Evolutionary conservation across 108 stramenopile genomes (phyloP).

Genomic region (Cyclotella atomus): DNA sequence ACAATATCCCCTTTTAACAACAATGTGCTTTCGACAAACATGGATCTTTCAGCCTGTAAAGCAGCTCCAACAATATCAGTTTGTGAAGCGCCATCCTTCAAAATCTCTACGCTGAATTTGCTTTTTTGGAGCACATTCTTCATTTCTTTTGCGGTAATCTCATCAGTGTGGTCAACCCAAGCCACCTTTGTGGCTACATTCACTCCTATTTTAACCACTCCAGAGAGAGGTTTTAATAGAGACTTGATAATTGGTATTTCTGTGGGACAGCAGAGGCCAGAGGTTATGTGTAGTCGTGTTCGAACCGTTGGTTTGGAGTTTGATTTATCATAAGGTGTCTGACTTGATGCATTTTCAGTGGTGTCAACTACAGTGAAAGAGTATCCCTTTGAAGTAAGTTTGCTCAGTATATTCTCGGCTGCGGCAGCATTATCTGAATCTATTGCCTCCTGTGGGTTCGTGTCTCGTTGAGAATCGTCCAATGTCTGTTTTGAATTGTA

Average conservation of each 20-base stretch:
- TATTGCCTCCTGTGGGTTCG: not conserved
- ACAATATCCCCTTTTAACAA: conserved; percentile 41
- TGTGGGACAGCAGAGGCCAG: conserved; percentile 84
- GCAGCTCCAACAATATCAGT: conserved; percentile 4
- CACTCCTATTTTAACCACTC: conserved; percentile 72
- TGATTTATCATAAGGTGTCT: not conserved
- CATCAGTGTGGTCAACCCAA: conserved; percentile 69
- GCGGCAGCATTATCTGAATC: not conserved
- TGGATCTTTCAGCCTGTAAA: conserved; percentile 36
- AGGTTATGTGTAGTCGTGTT: conserved; percentile 44
- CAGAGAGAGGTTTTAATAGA: conserved; percentile 66
- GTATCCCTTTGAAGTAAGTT: not conserved
- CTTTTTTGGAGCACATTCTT: conserved; percentile 54
- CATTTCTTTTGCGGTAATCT: conserved; percentile 52
- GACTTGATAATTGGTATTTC: conserved; percentile 73
- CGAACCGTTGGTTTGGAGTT: conserved; percentile 6
- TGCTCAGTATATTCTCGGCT: conserved; percentile 6
- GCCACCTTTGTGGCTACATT: conserved; percentile 84
- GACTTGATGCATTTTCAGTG: not conserved
- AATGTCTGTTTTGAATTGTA: not conserved
- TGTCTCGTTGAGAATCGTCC: not conserved
- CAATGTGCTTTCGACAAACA: conserved; percentile 75
- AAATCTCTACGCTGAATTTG: conserved; percentile 66
- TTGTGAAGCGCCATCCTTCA: conserved; percentile 56
- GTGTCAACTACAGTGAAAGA: conserved; percentile 1